Base-by-base conservation (phyloP, 345 rosid species). In the Lagerstroemia speciosa region DNA sequence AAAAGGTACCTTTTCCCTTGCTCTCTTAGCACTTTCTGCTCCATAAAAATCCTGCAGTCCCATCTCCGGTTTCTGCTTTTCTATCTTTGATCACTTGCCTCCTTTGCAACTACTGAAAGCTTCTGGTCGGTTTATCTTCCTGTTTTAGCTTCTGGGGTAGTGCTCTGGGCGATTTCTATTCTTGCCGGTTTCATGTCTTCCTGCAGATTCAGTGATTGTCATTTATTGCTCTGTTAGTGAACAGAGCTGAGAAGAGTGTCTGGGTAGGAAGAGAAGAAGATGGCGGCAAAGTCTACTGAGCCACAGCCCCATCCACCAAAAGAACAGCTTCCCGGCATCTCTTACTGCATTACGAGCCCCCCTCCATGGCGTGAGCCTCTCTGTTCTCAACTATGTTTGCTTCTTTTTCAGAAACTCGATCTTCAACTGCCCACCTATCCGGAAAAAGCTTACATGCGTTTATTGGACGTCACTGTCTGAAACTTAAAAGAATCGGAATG, bases 361-460 rank as follows among this genome's bases (percentile, higher is more conserved):
- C 99, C 99, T 73, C 96, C 87, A 69, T 95, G 96, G 98, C 99
- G 99, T 95, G 67, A 86, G 96, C 70, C 26, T 20, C 33, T 73
- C 43, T 50, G 57, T 2, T 46, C 65, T 31, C 48, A 45, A 19
- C 41, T 33, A 17, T 33, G 11, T 67, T 64, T 20, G 31, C 40
- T 11, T 20, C 38, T 33, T 41, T 7, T 62, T 50, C 16, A 60
- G 38, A 46, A 3, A 32, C 22, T n/a, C 9, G 55, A 20, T 20
- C 60, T 53, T 53, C n/a, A n/a, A 8, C 46, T 41, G 46, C 16
- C 46, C 14, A 14, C 46, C 14, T 41, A 19, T 48, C 55, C 60
- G 60, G 24, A n/a, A 53, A 53, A 24, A 22, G 29, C 3, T n/a
- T n/a, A 22, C 10, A n/a, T 24, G 26, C 14, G 7, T n/a, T 53